Conservation (phyloP, 495 filamentous ascomycete genomes). For the Neurospora discreta region DNA sequence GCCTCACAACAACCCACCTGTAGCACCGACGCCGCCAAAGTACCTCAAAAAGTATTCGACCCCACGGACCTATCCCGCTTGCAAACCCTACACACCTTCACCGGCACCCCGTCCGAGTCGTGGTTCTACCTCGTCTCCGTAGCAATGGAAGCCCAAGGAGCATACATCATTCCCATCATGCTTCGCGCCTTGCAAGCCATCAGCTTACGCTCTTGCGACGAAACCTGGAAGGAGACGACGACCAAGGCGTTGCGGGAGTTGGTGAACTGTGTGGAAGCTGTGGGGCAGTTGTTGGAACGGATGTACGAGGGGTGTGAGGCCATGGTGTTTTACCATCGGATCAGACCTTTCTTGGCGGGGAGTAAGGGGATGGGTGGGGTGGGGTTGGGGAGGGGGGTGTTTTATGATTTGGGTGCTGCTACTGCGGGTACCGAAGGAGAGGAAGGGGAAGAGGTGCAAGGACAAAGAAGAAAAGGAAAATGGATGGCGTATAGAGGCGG, state of each 20-base stretch:
- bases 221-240: conserved; percentile 32
- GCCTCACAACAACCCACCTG: conserved; percentile 9
- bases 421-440: conserved; percentile 46
- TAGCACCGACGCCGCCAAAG: background rate
- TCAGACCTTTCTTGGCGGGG: conserved; percentile 88
- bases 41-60: conserved; percentile 15
- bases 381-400: conserved; percentile 73
- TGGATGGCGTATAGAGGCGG: conserved; percentile 81
- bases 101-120: conserved; percentile 83
- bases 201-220: conserved; percentile 45
- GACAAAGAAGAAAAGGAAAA: conserved; percentile 29
- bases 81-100: conserved; percentile 72
- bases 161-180: conserved; percentile 68
- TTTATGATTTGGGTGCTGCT: conserved; percentile 81
- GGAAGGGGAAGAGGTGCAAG: conserved; percentile 45
- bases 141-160: conserved; percentile 85
- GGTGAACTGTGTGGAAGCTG: conserved; percentile 57
- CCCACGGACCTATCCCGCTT: conserved; percentile 63
- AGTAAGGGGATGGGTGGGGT: conserved; percentile 95
- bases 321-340: conserved; percentile 83
- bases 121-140: conserved; percentile 96
- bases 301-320: conserved; percentile 95
- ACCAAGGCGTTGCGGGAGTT: conserved; percentile 53
- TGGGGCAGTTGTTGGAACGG: conserved; percentile 54
- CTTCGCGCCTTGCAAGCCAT: conserved; percentile 63